phyloP scores from a whole-genome alignment of 352 stramenopile species.

The Globisporangium barbulae region DNA sequence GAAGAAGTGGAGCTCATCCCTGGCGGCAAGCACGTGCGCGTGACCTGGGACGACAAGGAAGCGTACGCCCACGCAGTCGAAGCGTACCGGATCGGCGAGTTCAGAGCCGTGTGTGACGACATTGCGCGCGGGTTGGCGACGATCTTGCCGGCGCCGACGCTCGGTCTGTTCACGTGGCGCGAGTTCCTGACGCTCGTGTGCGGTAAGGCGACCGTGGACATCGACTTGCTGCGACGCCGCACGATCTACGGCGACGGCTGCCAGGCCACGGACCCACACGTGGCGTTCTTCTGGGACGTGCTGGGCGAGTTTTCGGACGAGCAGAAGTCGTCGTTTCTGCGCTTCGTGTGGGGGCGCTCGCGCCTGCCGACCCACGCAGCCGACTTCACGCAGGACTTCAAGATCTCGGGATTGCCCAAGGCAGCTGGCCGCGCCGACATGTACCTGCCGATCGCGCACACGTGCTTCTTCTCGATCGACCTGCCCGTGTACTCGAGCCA shows the following conservation, averaged over 20 bases:
- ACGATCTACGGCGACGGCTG: constrained; percentile 91
- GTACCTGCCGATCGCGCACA: constrained; percentile 86
- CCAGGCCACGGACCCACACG: constrained; percentile 78
- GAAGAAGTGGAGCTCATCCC: constrained; percentile 80
- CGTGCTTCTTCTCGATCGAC: constrained; percentile 91
- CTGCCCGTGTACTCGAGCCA: constrained; percentile 69
- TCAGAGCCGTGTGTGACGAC: constrained; percentile 66
- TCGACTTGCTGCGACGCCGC: constrained; percentile 76
- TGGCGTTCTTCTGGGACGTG: constrained; percentile 91
- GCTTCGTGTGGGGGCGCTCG: constrained; percentile 87
- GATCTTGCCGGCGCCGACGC: constrained; percentile 77
- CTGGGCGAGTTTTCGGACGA: constrained; percentile 84
- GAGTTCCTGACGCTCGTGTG: constrained; percentile 89
- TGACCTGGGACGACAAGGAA: constrained; percentile 89
- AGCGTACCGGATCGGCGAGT: constrained; percentile 77
- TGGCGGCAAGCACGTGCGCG: constrained; percentile 69
- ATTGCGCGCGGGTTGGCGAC: constrained; percentile 80
- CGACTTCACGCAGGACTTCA: constrained; percentile 90
- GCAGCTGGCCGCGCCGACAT: constrained; percentile 66
- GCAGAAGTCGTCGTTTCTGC: constrained; percentile 88
- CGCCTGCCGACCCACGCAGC: constrained; percentile 85
- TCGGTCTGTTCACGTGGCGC: constrained; percentile 85
- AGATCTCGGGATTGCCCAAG: constrained; percentile 84
- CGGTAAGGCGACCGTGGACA: constrained; percentile 86
- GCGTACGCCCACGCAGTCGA: constrained; percentile 81